Percentiles rank a stretch among this genome's conserved stretches.
Evolutionary conservation across 192 early-diverging fungal genomes (phyloP).

Genomic region (Mortierella hygrophila): DNA sequence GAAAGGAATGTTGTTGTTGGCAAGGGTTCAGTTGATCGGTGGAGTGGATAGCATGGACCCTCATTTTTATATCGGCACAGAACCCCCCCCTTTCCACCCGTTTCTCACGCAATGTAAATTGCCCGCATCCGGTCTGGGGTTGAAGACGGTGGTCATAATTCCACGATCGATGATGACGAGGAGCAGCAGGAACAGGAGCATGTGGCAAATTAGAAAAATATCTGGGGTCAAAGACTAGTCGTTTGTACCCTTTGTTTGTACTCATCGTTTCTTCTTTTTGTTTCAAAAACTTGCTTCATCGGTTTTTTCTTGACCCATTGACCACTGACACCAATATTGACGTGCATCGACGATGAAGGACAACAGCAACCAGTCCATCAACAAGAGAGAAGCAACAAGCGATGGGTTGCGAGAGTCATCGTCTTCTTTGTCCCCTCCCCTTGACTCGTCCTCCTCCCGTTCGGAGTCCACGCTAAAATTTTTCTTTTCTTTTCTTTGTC

Average conservation of each 20-base stretch:
- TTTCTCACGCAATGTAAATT: neutral
- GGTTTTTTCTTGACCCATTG: neutral
- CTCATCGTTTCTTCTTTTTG: neutral
- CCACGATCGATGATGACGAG: neutral
- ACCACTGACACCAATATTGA: too few relatives aligned
- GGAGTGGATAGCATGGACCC: too few relatives aligned
- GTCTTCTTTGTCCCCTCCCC: neutral
- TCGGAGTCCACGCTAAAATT: too few relatives aligned
- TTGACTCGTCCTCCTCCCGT: neutral
- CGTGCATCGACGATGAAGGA: too few relatives aligned
- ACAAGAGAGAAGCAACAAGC: too few relatives aligned
- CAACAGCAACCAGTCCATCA: too few relatives aligned
- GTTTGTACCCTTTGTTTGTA: neutral
- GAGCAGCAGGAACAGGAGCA: neutral
- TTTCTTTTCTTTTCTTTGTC: too few relatives aligned
- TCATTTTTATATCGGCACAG: too few relatives aligned
- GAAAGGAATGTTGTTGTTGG: neutral
- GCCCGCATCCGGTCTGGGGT: neutral
- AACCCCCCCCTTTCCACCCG: neutral
- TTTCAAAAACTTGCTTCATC: constrained; percentile 1
- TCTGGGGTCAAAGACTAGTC: neutral
- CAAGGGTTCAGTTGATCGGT: too few relatives aligned
- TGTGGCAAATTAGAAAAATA: neutral
- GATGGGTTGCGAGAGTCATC: neutral
- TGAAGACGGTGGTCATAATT: neutral